These are phyloP conservation scores for Exophiala lecanii-corni DNA, from an alignment of 2,329 filamentous ascomycete species.

Conservation along the genomic window DNA sequence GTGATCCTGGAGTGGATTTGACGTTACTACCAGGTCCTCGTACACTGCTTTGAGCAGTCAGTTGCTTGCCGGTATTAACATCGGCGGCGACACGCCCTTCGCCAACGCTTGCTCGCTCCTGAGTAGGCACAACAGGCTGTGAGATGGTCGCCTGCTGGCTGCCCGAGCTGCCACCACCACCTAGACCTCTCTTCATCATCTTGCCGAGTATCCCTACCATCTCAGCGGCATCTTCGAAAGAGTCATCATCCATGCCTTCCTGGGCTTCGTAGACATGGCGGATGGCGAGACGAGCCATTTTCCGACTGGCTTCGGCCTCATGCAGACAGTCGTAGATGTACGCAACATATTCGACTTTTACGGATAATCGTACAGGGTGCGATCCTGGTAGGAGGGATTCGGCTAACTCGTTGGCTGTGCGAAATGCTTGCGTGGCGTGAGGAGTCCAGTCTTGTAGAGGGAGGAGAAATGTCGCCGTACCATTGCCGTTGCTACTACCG, in stretches of 20 bases:
- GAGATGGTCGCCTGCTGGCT: slow-evolving; percentile 19
- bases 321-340: slow-evolving; percentile 92
- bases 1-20: no score
- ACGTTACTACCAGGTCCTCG: no score
- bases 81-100: no score
- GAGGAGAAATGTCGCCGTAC: slow-evolving; percentile 69
- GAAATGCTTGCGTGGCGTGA: slow-evolving; percentile 75
- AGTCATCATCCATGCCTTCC: slow-evolving; percentile 91
- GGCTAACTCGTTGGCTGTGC: slow-evolving; percentile 68
- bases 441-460: slow-evolving; percentile 72
- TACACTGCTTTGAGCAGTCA: no score
- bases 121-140: no score
- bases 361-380: slow-evolving; percentile 80
- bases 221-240: slow-evolving; percentile 87
- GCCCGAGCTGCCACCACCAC: slow-evolving; percentile 21
- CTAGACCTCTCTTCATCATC: slow-evolving; percentile 75
- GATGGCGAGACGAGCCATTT: slow-evolving; percentile 75
- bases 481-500: slow-evolving; percentile 24
- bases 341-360: slow-evolving; percentile 87
- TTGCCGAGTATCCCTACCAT: slow-evolving; percentile 79
- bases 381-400: slow-evolving; percentile 76
- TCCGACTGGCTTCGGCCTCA: slow-evolving; percentile 69
- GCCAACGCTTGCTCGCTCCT: no score
- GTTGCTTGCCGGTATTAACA: no score
- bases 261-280: slow-evolving; percentile 85